Evolutionary conservation across 2,329 filamentous ascomycete species (phyloP), one percentile per base, ranked within the genome.

Genomic region (Aspergillus aculeatus): DNA sequence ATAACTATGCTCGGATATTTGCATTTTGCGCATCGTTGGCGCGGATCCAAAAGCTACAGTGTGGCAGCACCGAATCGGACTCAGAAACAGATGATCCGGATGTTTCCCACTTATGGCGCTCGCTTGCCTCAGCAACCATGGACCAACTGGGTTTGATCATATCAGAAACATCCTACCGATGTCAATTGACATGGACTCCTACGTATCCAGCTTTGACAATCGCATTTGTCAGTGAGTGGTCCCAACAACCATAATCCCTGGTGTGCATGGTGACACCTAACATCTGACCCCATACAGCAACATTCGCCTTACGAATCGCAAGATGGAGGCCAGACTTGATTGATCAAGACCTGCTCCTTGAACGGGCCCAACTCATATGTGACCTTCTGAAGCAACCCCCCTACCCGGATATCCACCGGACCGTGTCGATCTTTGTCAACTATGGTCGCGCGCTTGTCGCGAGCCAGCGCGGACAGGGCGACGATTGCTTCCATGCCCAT

Each of bases 391-490:
- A 73, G 50, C 70, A 72, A 35, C 72, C 73, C 16, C 73, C 73
- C 0, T 75, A 75, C 51, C 73, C 73, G n/a, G 73, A 75, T 31
- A 74, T 75, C n/a, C 73, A 75, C 58, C 69, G 73, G 29, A 74
- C 73, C 4, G 72, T 75, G 26, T 74, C 72, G 26, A 72, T 75
- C 54, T 75, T 75, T 50, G 71, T 73, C 47, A 74, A 73, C 57
- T 75, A 75, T 41, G 72, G 69, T 35, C 66, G 72, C 19, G 71
- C 71, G 9, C 61, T 74, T 24, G 69, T 74, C 50, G 69, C 71
- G 38, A 55, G 53, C 44, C 53, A 55, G 47, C 53, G 53, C 9
- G 41, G 26, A 31, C 53, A 55, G 10, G 41, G 12, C 12, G 53
- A 55, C 2, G 14, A 31, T 12, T 48, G 41, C 21, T 44, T 31